Evolutionary conservation across 23 red algal genomes (phyloP), one percentile per base, ranked within the genome.

Genomic region (Gracilaria gracilis): DNA sequence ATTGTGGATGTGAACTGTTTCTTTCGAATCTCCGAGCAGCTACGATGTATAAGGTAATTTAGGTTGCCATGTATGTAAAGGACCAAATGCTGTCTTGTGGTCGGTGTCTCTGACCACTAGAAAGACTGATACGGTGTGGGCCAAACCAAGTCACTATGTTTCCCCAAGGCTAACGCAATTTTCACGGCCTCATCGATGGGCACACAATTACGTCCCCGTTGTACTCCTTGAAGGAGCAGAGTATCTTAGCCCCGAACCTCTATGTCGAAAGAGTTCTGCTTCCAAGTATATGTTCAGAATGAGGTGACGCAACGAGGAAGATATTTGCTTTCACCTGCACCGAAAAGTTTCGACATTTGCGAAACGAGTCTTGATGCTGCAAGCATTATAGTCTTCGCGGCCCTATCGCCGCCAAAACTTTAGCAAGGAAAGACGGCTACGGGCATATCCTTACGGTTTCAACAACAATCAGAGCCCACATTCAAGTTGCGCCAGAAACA

Each of bases 211-310:
- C 9, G 9, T 32, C 9, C n/a, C 25, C 13, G 59, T 64, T 64
- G 59, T 64, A 64, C n/a, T 64, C n/a, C 14, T 64, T 28, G 2
- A 17, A 55, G 9, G 51, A 55, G 2, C 17, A n/a, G n/a, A n/a
- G 51, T 69, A 69, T 0, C 31, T 69, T 32, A 69, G 64, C 64
- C 64, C 64, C 64, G 32, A 69, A 36, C 31, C 64, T 69, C 20
- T 2, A 32, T 19, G 17, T 34, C 33, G 2, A 1, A 8, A 69
- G 37, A 20, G 28, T 17, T 32, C 31, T 15, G 28, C 59, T 27
- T 64, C 59, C 2, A 55, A 55, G 19, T 32, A 8, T 2, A 69
- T 19, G 33, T 32, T 14, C 32, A 38, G 33, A 69, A 69, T 32
- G 32, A 28, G 6, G 27, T 38, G 8, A 3, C 64, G 33, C 5